Percentiles rank a stretch among this genome's conserved stretches.
phyloP scores from a whole-genome alignment of 2,329 filamentous ascomycete species.

The Venturia pyrina region DNA sequence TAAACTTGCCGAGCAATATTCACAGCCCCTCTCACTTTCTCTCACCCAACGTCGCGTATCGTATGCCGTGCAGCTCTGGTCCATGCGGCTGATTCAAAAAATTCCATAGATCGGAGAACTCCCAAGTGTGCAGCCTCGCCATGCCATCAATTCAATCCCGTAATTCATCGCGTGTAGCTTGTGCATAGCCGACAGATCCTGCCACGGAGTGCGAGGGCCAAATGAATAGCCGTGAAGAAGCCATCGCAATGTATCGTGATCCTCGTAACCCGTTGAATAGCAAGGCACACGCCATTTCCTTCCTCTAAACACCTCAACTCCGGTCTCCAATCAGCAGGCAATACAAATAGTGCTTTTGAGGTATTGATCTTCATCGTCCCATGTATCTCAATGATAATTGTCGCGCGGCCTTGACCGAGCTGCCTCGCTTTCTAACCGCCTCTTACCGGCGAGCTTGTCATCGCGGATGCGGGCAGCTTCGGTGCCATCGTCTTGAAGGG shows the following conservation, averaged over 20 bases:
- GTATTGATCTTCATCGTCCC: not conserved
- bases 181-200: not conserved
- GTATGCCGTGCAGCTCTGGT: not conserved
- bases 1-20: not conserved
- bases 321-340: not conserved
- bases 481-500: slow-evolving; percentile 54
- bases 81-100: not conserved
- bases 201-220: not conserved
- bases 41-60: not conserved
- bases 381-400: not conserved
- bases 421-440: not conserved
- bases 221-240: not conserved
- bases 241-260: not conserved
- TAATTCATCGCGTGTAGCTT: not conserved
- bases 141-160: not conserved
- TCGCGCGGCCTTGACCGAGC: not conserved
- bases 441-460: slow-evolving; percentile 9
- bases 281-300: not conserved
- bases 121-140: not conserved
- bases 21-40: not conserved
- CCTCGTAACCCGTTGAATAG: not conserved
- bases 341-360: not conserved
- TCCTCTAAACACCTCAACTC: not conserved
- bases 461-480: slow-evolving; percentile 49
- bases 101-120: not conserved